These are phyloP conservation scores for Solanum chacoense DNA, from an alignment of 305 asterid genomes.

Conservation along the genomic window DNA sequence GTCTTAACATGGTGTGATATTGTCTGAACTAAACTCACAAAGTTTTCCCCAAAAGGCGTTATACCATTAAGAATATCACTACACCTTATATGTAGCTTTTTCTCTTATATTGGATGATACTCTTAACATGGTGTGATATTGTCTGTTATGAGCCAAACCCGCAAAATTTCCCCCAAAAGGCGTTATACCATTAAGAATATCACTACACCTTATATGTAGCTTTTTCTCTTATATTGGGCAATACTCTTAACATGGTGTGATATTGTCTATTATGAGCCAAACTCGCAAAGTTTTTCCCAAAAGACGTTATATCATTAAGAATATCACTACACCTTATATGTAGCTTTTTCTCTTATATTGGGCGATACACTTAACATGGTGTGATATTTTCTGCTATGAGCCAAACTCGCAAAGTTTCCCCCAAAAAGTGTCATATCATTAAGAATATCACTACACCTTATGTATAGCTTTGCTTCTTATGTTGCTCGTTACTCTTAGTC, in stretches of 20 bases:
- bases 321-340: not conserved
- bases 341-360: not conserved
- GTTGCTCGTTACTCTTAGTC: no score
- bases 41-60: not conserved
- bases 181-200: no score
- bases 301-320: not conserved
- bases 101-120: no score
- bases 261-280: not conserved
- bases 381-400: not conserved
- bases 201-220: no score
- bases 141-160: not conserved
- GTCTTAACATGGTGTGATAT: not conserved
- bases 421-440: not conserved
- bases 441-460: not conserved
- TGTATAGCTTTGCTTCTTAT: no score
- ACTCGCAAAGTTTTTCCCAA: not conserved
- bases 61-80: not conserved
- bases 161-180: no score
- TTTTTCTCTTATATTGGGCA: not conserved
- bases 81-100: not conserved
- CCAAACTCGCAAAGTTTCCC: not conserved
- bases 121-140: not conserved
- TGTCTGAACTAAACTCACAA: not conserved
- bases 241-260: not conserved
- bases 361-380: not conserved